Evolutionary conservation across 2,329 filamentous ascomycete species (phyloP).

Genomic region (Metarhizium humberi): DNA sequence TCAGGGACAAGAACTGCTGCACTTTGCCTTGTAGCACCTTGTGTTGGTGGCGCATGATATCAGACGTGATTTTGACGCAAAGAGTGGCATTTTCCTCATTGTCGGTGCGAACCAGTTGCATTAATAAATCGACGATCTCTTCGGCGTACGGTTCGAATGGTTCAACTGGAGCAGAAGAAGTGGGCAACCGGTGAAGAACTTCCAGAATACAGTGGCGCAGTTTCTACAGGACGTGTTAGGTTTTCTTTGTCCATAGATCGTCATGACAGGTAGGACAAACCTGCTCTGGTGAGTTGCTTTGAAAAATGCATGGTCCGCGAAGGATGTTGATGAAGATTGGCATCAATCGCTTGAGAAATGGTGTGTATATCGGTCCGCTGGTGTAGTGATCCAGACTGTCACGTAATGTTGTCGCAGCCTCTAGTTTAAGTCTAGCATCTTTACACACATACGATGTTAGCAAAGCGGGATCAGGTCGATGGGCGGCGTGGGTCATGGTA

Average conservation of each 20-base stretch:
- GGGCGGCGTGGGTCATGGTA: background rate
- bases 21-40: constrained; percentile 72
- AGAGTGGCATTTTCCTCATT: constrained; percentile 99
- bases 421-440: constrained; percentile 78
- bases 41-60: constrained; percentile 86
- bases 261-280: constrained; percentile 33
- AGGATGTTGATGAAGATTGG: constrained; percentile 83
- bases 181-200: constrained; percentile 77
- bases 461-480: background rate
- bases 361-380: constrained; percentile 62
- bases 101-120: constrained; percentile 79
- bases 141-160: constrained; percentile 80
- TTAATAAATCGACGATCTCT: constrained; percentile 82
- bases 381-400: constrained; percentile 89
- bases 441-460: background rate
- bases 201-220: constrained; percentile 89
- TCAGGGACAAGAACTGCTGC: constrained; percentile 81
- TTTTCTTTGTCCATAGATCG: background rate
- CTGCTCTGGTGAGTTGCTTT: constrained; percentile 84
- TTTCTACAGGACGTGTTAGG: constrained; percentile 44
- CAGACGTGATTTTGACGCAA: constrained; percentile 96
- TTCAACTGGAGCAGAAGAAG: constrained; percentile 63
- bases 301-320: constrained; percentile 78
- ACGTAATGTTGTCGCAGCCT: constrained; percentile 75
- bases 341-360: constrained; percentile 80